Base-by-base conservation (phyloP, 495 filamentous ascomycete species). In the Hypomontagnella monticulosa region DNA sequence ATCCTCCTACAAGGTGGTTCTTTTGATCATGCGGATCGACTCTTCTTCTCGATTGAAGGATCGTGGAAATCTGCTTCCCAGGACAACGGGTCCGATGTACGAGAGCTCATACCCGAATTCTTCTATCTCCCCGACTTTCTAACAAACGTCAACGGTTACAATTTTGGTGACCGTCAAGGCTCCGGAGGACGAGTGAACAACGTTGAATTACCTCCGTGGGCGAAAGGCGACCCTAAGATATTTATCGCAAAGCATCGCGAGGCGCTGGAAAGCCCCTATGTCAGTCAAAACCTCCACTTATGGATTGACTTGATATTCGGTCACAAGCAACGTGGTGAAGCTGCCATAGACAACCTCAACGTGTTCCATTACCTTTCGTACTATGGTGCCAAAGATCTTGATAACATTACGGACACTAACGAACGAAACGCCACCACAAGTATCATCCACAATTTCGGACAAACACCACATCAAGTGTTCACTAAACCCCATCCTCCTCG, bases 241-340 rank as follows among this genome's bases (percentile, higher is more conserved):
- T 99, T 98, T 74, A 91, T 98, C 61, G 87, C 91, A 3, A 98
- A 97, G 74, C 89, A 99, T 70, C 85, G 95, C 15, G 93, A 97
- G 79, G 95, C 95, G 5, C 80, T 99, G 2, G 95, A 99, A 71
- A 97, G 93, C 63, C 92, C 93, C 0, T 92, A 97, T 72, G 95
- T 98, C 58, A 97, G 92, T 69, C 84, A 90, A 66, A 85, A 93
- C 61, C 82, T 99, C 20, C 95, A 97, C 70, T 85, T 91, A 54
- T 99, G 95, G 95, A 96, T 99, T 63, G 95, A 99, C 72, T 83
- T 99, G 15, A 85, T 98, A 4, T 99, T 99, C 78, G 95, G 95
- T 10, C 91, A 84, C 74, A 97, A 98, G 75, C 95, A 99, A 73
- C 91, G 91, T 23, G 95, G 95, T 7, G 95, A 98, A 58, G 92